Evolutionary conservation across 139 green algal species (phyloP), one percentile per base, ranked within the genome.

Genomic region (Asterochloris sp.): DNA sequence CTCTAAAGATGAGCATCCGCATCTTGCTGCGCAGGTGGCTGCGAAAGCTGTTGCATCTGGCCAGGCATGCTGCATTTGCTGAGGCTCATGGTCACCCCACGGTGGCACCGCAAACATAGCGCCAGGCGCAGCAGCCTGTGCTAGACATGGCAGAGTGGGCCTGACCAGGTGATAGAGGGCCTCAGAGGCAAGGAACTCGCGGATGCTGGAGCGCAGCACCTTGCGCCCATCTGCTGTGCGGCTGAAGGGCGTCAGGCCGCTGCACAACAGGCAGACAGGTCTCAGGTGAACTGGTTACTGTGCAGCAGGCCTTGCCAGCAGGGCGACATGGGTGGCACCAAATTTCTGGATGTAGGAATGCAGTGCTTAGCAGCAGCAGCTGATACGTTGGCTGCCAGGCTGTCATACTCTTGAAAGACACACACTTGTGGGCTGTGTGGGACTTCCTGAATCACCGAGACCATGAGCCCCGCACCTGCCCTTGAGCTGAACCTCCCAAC

Each of bases 401-500:
- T 54, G 38, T 54, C 38, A 54, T 54, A 6, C 38, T 6, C 38
- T 54, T 54, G 38, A 54, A 2, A 54, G 38, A 54, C 38, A 54
- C 38, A 54, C 38, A 54, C 38, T 2, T 10, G 2, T 54, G 2
- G 38, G 38, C 38, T 54, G 38, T 54, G 38, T 6, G 6, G 38
- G 38, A 2, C 38, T 6, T 54, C 38, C 38, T 54, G 38, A 54
- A 2, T 54, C 38, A 54, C 38, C 2, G 38, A 54, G 38, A 54
- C 38, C 38, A 54, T 54, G 38, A 54, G 6, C 38, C 38, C 38
- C 38, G 38, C 38, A 54, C 38, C 38, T 61, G 14, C 80, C 88
- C 84, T 96, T 98, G 54, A 98, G 88, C 91, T 98, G 96, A 78
- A 98, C 83, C 90, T 98, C 96, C 88, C 86, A 91, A 1, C 91